Evolutionary conservation across 768 basidiomycete genomes (phyloP), one percentile per base, ranked within the genome.

Genomic region (Suillus variegatus): DNA sequence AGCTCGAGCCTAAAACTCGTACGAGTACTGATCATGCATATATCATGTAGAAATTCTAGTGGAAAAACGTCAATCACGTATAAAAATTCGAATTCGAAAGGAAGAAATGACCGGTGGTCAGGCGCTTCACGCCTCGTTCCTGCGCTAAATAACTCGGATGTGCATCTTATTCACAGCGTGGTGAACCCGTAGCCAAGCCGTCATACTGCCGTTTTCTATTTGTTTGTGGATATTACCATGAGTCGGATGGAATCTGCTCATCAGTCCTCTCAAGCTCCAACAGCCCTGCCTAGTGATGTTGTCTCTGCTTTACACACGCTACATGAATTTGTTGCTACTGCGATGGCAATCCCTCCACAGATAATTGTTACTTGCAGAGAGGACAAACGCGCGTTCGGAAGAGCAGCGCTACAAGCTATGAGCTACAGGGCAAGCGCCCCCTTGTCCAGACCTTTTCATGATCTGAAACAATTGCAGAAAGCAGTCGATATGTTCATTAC

Each of bases 351-450:
- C 14, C 75, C 75, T 5, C 76, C 75, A 18, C 75, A 76, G 20
- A 72, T 76, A 38, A 76, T 76, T 32, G 75, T 77, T 25, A 73
- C 72, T 6, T 76, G 76, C 46, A 70, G 75, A 44, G 70, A 67
- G 36, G 75, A 77, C 32, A 68, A 72, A 41, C 75, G 75, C 36
- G 75, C 75, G 44, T 76, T 76, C 12, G 75, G 75, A 7, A 75
- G 75, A 46, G 49, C 70, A 14, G 69, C 76, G 52, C 68, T 76
- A 2, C 75, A 77, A 54, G 70, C 70, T 2, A 74, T 76, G 75
- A 76, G 75, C 61, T 74, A 76, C 60, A 76, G 75, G 41, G 75
- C 74, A 65, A 38, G 76, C 66, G 60, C 54, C 38, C 47, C 20
- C 52, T 14, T 47, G 38, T 60, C n/a, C 3, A 62, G 13, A 41